A percentile compares a stretch with the other conserved stretches of the same genome.
Evolutionary conservation across 2,329 filamentous ascomycete genomes (phyloP).

Genomic region (Penicillium carneum): DNA sequence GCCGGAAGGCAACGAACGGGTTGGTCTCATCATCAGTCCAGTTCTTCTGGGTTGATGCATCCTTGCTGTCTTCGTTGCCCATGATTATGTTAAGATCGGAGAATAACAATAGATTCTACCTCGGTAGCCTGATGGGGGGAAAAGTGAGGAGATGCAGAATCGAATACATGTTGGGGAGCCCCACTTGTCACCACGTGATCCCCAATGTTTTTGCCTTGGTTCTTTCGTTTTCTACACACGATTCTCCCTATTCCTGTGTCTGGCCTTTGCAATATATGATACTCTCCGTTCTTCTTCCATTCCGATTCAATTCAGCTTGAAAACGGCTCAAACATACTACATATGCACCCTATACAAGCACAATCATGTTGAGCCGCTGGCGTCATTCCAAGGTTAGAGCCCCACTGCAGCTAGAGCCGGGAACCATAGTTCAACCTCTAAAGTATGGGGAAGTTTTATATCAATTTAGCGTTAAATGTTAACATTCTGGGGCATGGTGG

Average conservation of each 20-base stretch:
- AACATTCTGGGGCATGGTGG: not conserved
- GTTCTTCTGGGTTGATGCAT: slow-evolving; percentile 19
- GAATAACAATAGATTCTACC: slow-evolving; percentile 13
- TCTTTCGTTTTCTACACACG: not conserved
- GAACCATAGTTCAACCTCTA: slow-evolving; percentile 25
- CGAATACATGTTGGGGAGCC: slow-evolving; percentile 45
- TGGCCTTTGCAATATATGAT: not conserved
- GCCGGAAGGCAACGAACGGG: slow-evolving; percentile 67
- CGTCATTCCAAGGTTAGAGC: slow-evolving; percentile 22
- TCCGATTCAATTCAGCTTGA: not conserved
- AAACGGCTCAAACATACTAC: no score
- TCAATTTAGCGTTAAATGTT: not conserved
- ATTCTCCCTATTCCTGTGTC: not conserved
- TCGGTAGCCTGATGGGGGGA: slow-evolving; percentile 14
- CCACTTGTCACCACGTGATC: slow-evolving; percentile 44
- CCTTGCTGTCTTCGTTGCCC: slow-evolving; percentile 36
- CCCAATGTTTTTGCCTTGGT: slow-evolving; percentile 22
- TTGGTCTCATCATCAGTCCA: slow-evolving; percentile 53
- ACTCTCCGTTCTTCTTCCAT: not conserved
- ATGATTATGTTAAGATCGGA: slow-evolving; percentile 27
- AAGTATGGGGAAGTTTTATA: not conserved
- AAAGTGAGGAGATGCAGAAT: slow-evolving; percentile 24
- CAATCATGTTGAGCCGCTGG: slow-evolving; percentile 15
- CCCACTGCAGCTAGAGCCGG: slow-evolving; percentile 23
- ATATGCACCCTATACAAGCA: not conserved